A percentile compares a stretch with the other conserved stretches of the same genome.
phyloP scores from a whole-genome alignment of 2,329 filamentous ascomycete genomes.

The Colletotrichum gigasporum region DNA sequence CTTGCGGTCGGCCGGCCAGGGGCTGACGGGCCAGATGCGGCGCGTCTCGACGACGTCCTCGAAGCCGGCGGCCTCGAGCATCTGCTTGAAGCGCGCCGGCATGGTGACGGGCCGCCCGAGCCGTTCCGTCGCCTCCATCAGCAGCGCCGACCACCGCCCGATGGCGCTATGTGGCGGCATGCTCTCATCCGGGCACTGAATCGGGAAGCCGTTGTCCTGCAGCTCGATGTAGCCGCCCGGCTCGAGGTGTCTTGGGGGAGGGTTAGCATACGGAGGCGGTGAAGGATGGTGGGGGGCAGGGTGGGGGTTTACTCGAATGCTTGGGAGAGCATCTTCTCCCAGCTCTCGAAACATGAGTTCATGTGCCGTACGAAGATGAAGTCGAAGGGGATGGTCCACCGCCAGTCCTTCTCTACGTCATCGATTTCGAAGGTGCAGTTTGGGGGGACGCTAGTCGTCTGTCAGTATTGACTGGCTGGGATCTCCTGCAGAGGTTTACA shows the following conservation, averaged over 20 bases:
- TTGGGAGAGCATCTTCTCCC: constrained; percentile 36
- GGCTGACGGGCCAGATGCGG: constrained; percentile 59
- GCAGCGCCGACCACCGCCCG: constrained; percentile 39
- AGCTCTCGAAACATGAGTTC: constrained; percentile 39
- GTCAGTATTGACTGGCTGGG: constrained; percentile 39
- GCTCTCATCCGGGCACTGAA: constrained; percentile 43
- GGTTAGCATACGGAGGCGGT: not conserved
- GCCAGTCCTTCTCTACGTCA: constrained; percentile 46
- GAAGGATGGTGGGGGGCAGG: too few species aligned
- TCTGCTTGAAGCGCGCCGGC: constrained; percentile 38
- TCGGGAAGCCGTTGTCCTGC: constrained; percentile 39
- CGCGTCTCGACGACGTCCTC: constrained; percentile 57
- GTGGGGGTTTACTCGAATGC: constrained; percentile 34
- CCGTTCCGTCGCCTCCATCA: constrained; percentile 42
- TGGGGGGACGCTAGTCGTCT: constrained; percentile 45
- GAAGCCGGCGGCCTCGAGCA: constrained; percentile 63
- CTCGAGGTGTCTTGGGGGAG: constrained; percentile 35
- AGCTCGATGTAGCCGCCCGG: constrained; percentile 46
- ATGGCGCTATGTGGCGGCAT: constrained; percentile 40
- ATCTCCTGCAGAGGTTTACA: constrained; percentile 35
- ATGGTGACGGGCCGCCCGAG: constrained; percentile 6
- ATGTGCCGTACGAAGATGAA: constrained; percentile 46
- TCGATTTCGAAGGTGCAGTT: constrained; percentile 55
- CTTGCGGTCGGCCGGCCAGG: constrained; percentile 45
- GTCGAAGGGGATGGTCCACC: constrained; percentile 42